Percentiles rank a stretch among this genome's conserved stretches.
Evolutionary conservation across 2,329 filamentous ascomycete species (phyloP).

Genomic region (Trichoderma sp.): DNA sequence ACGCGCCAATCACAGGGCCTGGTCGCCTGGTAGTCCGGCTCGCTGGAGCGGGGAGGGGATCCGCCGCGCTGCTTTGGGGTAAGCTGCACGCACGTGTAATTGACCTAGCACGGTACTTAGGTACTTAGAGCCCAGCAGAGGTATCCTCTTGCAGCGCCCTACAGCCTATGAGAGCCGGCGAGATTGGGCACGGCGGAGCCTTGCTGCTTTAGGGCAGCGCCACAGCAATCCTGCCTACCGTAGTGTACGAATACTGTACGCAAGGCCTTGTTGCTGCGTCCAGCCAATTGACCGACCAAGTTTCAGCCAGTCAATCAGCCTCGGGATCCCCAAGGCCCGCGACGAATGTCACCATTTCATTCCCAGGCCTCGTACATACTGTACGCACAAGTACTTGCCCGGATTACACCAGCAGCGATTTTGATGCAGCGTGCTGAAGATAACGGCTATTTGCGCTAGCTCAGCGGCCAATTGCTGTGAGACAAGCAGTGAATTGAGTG

Average conservation of each 20-base stretch:
- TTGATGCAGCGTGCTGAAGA: neutral
- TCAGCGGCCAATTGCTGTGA: neutral
- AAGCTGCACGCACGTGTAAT: constrained; percentile 16
- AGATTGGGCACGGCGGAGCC: constrained; percentile 1
- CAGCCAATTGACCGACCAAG: neutral
- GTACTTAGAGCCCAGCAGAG: too few relatives aligned
- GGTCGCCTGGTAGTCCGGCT: neutral
- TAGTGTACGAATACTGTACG: neutral
- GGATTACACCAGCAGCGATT: neutral
- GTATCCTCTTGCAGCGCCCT: neutral
- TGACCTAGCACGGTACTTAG: neutral
- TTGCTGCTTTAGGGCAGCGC: neutral
- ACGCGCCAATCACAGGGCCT: constrained; percentile 10
- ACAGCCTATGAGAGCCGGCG: neutral
- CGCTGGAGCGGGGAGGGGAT: constrained; percentile 5
- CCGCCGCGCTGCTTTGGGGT: constrained; percentile 9
- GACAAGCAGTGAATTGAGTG: neutral
- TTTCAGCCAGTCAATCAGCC: neutral
- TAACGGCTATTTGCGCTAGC: neutral
- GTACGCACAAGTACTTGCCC: neutral
- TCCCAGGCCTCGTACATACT: neutral
- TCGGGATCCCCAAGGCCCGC: neutral
- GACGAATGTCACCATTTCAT: neutral
- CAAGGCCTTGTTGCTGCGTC: neutral
- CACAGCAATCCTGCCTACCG: neutral